These are phyloP conservation scores for Elaeis guineensis DNA, from an alignment of 176 grass and related monocot genomes.

Conservation along the genomic window DNA sequence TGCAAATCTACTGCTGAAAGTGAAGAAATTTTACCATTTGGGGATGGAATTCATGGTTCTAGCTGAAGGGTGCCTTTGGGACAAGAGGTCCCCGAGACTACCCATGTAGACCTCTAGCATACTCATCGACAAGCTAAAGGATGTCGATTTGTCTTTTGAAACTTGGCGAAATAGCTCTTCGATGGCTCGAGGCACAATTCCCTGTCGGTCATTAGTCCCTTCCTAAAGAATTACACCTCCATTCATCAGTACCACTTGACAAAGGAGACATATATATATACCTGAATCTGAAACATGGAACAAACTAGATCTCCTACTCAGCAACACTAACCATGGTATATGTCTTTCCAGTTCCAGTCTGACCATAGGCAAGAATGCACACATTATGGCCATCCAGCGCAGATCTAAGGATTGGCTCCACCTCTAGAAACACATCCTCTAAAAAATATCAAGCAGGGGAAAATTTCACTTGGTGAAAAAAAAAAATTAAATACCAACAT, in stretches of 20 bases:
- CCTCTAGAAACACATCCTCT: conserved; percentile 68
- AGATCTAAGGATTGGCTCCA: conserved; percentile 70
- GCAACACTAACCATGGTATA: conserved; percentile 61
- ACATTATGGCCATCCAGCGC: conserved; percentile 79
- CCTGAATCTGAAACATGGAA: too few species aligned
- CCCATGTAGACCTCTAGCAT: conserved; percentile 97
- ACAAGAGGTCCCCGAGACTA: conserved; percentile 70
- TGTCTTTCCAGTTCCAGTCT: conserved; percentile 77
- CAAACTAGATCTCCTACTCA: too few species aligned
- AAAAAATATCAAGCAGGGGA: conserved; percentile 6
- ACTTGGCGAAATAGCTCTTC: conserved; percentile 64
- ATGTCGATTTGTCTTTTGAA: conserved; percentile 47
- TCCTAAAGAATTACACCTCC: conserved; percentile 42
- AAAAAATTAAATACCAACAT: too few species aligned
- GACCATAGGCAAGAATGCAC: conserved; percentile 68
- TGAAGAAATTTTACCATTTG: conserved; percentile 26
- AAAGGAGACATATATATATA: conserved; percentile 13
- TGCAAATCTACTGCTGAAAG: too few species aligned
- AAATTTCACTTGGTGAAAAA: neutral
- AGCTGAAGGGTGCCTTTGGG: conserved; percentile 48
- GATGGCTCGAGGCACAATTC: conserved; percentile 60
- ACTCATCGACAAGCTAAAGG: conserved; percentile 68
- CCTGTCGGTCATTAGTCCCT: conserved; percentile 50
- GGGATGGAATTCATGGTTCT: conserved; percentile 29
- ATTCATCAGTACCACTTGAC: conserved; percentile 4